Conservation (phyloP, 73 alveolate species). For the Symbiodinium pilosum region DNA sequence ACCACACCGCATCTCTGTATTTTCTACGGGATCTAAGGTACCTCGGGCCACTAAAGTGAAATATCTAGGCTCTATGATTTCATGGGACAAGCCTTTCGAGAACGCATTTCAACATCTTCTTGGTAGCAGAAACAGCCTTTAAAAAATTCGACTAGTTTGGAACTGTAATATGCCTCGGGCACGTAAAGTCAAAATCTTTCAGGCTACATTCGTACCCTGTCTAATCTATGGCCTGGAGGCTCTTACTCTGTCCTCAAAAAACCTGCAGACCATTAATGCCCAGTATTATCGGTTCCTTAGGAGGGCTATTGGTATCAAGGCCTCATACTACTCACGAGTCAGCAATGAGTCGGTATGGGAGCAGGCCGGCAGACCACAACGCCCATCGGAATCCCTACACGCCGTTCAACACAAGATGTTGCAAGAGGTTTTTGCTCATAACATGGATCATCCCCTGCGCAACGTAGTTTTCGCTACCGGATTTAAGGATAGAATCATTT, state of each 20-base stretch:
- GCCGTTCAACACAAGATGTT: neutral
- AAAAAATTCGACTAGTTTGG: neutral
- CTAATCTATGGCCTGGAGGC: neutral
- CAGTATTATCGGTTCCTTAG: neutral
- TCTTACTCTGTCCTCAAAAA: neutral
- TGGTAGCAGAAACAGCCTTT: neutral
- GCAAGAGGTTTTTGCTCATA: neutral
- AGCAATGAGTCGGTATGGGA: neutral
- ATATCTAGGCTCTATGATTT: no score
- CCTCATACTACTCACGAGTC: neutral
- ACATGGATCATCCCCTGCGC: neutral
- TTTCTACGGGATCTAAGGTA: no score
- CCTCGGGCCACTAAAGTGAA: no score
- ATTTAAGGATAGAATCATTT: neutral
- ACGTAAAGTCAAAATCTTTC: neutral
- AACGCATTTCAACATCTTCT: no score
- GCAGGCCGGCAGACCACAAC: neutral
- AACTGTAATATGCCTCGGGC: neutral
- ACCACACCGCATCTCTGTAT: no score
- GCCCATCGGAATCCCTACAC: neutral
- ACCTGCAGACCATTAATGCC: neutral
- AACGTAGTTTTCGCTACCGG: neutral
- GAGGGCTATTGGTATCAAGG: neutral
- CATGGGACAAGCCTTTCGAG: no score
- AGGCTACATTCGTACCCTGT: neutral